Evolutionary conservation across 257 asterid genomes (phyloP).

Genomic region (Perilla frutescens): DNA sequence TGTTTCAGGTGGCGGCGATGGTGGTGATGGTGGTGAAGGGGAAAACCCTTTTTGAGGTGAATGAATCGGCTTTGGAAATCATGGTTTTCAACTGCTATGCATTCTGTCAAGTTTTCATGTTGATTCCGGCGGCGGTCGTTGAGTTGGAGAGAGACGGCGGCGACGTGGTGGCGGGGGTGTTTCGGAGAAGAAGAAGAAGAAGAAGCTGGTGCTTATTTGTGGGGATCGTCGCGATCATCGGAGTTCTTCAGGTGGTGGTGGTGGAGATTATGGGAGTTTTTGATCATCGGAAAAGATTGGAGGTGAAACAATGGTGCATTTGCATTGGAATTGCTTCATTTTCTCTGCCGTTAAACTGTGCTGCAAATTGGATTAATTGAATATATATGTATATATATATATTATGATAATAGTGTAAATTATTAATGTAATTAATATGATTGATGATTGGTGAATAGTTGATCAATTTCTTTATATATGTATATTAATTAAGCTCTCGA

Average conservation of each 20-base stretch:
- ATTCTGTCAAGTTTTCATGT: constrained; percentile 45
- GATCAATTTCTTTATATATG: no score
- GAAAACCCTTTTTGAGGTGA: constrained; percentile 24
- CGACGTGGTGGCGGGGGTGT: not conserved
- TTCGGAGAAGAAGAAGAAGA: not conserved
- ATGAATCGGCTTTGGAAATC: constrained; percentile 14
- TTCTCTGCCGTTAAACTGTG: constrained; percentile 41
- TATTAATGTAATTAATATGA: not conserved
- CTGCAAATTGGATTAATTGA: constrained; percentile 20
- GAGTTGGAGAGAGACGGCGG: constrained; percentile 16
- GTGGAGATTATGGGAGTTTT: constrained; percentile 13
- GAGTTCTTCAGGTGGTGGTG: constrained; percentile 25
- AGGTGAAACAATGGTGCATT: constrained; percentile 40
- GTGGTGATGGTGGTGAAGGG: constrained; percentile 40
- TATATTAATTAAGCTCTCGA: no score
- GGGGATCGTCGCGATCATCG: constrained; percentile 1
- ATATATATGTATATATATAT: not conserved
- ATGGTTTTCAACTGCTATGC: constrained; percentile 44
- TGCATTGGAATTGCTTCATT: constrained; percentile 43
- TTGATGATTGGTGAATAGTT: no score
- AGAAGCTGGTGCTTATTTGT: not conserved
- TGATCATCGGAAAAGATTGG: constrained; percentile 5
- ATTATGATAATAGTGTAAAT: not conserved
- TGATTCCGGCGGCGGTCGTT: constrained; percentile 37
- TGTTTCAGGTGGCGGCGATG: constrained; percentile 38